Conservation (phyloP, 208 protist species). For the Acanthamoeba healyi region DNA sequence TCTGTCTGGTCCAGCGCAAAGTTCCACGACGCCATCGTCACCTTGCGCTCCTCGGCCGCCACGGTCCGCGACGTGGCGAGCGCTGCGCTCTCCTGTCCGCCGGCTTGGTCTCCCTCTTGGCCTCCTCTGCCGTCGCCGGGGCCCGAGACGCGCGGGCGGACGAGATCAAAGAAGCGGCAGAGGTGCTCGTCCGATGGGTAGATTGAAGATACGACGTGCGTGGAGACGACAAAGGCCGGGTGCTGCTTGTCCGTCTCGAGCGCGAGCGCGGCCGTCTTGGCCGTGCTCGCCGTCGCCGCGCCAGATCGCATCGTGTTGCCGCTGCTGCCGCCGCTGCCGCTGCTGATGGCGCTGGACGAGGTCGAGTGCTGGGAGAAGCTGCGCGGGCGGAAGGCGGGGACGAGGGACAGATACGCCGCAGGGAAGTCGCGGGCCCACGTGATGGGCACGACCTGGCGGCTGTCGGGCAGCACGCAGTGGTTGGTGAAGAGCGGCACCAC, state of each 20-base stretch:
- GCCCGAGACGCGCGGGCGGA: neutral
- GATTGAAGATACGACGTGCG: conserved; percentile 44
- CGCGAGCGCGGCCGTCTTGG: neutral
- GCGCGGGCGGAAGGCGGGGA: neutral
- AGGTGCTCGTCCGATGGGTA: conserved; percentile 74
- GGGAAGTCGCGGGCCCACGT: neutral
- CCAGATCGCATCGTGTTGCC: neutral
- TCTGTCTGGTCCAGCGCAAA: neutral
- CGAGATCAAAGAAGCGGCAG: conserved; percentile 73
- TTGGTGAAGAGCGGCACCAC: conserved; percentile 46
- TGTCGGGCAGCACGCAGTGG: conserved; percentile 1
- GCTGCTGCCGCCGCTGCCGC: too few relatives aligned
- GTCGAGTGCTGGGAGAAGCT: neutral
- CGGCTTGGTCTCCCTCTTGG: neutral
- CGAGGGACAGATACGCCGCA: neutral
- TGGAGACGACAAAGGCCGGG: conserved; percentile 60
- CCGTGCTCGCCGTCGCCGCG: neutral
- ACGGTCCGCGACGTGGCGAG: neutral
- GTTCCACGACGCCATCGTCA: neutral
- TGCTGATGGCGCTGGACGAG: neutral
- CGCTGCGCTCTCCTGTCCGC: too few relatives aligned
- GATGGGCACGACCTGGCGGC: neutral
- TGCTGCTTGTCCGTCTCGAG: conserved; percentile 55
- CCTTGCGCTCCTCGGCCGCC: neutral
- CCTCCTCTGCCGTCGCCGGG: neutral